Percentiles rank a stretch among this genome's conserved stretches.
Evolutionary conservation across 2,329 filamentous ascomycete species (phyloP).

Genomic region (Phialocephala sp.): DNA sequence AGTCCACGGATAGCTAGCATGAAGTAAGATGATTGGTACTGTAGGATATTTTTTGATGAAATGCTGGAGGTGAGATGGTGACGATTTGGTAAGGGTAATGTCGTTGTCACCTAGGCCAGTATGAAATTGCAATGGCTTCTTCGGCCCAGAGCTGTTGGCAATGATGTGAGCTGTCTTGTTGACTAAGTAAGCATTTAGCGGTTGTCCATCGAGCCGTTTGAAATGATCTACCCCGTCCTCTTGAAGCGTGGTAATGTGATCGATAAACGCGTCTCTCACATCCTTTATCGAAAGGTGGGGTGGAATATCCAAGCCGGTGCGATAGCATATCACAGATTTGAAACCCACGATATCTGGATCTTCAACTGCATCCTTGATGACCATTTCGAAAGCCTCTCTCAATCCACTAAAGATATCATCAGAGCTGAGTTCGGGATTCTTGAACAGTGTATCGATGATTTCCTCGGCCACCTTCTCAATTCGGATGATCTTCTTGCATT

Average conservation of each 20-base stretch:
- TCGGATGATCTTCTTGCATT: conserved; percentile 75
- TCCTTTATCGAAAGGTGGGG: conserved; percentile 45
- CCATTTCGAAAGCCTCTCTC: conserved; percentile 47
- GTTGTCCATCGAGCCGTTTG: conserved; percentile 64
- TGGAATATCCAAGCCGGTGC: conserved; percentile 71
- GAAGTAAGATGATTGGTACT: conserved; percentile 78
- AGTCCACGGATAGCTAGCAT: conserved; percentile 82
- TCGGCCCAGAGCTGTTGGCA: conserved; percentile 49
- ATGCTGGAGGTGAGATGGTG: conserved; percentile 75
- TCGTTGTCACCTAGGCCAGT: conserved; percentile 84
- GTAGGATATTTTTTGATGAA: conserved; percentile 73
- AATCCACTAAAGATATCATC: conserved; percentile 46
- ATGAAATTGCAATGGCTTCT: conserved; percentile 83
- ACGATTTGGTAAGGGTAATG: conserved; percentile 70
- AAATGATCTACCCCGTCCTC: conserved; percentile 43
- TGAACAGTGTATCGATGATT: conserved; percentile 56
- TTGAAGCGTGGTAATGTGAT: conserved; percentile 36
- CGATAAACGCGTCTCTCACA: conserved; percentile 34
- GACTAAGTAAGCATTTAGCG: conserved; percentile 74
- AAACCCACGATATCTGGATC: conserved; percentile 77
- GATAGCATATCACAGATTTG: conserved; percentile 84
- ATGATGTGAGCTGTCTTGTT: conserved; percentile 67
- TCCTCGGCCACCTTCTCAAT: conserved; percentile 75
- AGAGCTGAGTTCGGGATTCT: conserved; percentile 43
- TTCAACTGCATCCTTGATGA: conserved; percentile 61